These are phyloP conservation scores for Hypholoma sublateritium DNA, from an alignment of 768 basidiomycete genomes.

Conservation along the genomic window DNA sequence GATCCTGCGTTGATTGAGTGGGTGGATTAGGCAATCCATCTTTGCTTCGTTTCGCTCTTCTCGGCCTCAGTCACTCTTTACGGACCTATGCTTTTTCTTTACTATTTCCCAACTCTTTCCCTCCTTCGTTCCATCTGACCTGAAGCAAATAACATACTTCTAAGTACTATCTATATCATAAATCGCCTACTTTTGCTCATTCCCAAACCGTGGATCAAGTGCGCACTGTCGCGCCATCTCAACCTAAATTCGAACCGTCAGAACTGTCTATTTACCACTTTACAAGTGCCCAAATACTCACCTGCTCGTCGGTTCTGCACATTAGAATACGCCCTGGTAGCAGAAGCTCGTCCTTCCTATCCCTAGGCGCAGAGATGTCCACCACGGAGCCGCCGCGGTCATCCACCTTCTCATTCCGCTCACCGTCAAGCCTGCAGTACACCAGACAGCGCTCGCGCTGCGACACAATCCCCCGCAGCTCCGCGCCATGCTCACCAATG, in stretches of 20 bases:
- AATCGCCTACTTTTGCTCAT: neutral
- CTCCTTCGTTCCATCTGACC: too few relatives aligned
- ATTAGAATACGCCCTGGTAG: slow-evolving; percentile 42
- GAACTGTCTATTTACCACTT: neutral
- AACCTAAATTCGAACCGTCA: slow-evolving; percentile 20
- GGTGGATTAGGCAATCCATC: slow-evolving; percentile 9
- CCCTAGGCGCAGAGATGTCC: neutral
- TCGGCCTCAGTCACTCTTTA: too few relatives aligned
- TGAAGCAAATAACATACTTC: too few relatives aligned
- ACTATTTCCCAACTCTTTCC: too few relatives aligned
- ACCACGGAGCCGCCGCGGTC: neutral
- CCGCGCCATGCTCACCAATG: slow-evolving; percentile 75
- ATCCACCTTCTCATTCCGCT: neutral
- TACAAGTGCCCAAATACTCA: slow-evolving; percentile 21
- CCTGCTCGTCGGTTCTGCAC: slow-evolving; percentile 72
- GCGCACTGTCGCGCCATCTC: slow-evolving; percentile 44
- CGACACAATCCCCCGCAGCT: slow-evolving; percentile 60
- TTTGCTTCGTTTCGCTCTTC: neutral
- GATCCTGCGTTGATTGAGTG: slow-evolving; percentile 7
- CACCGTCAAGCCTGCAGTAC: slow-evolving; percentile 27
- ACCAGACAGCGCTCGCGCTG: slow-evolving; percentile 60
- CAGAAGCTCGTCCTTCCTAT: neutral
- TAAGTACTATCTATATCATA: too few relatives aligned
- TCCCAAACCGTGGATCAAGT: slow-evolving; percentile 26
- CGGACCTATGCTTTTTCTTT: too few relatives aligned